Evolutionary conservation across 371 early-diverging fungal genomes (phyloP).

Genomic region (Saksenaea oblongispora): DNA sequence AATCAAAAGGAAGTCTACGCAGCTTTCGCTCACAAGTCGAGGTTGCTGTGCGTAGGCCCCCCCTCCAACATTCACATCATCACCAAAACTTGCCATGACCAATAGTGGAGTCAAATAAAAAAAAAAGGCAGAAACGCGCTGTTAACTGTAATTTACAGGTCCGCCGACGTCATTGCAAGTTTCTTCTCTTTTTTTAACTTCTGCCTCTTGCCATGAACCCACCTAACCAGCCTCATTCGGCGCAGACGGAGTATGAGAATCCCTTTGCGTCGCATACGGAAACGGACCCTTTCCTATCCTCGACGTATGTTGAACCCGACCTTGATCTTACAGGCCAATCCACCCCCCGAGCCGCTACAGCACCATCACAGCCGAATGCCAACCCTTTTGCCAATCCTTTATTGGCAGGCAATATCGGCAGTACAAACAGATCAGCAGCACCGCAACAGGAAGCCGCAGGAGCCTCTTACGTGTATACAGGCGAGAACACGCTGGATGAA

Average conservation of each 20-base stretch:
- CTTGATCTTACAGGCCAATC: slow-evolving; percentile 39
- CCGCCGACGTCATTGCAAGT: background rate
- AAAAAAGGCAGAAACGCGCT: background rate
- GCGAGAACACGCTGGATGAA: slow-evolving; percentile 86
- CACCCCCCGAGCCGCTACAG: slow-evolving; percentile 15
- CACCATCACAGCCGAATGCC: slow-evolving; percentile 8
- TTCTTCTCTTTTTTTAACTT: no score
- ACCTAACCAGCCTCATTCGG: background rate
- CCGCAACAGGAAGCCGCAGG: slow-evolving; percentile 9
- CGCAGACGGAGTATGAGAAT: slow-evolving; percentile 16
- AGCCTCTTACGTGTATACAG: slow-evolving; percentile 12
- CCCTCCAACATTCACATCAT: slow-evolving; percentile 8
- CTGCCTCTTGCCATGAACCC: background rate
- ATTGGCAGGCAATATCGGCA: slow-evolving; percentile 17
- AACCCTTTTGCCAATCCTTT: slow-evolving; percentile 11
- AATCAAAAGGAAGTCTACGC: slow-evolving; percentile 75
- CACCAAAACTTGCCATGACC: slow-evolving; percentile 15
- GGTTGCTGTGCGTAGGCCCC: slow-evolving; percentile 18
- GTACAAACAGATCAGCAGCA: background rate
- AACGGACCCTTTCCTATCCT: slow-evolving; percentile 12
- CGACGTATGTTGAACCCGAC: slow-evolving; percentile 30
- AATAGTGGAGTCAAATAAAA: no score
- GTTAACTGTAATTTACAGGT: background rate
- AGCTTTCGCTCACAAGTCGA: slow-evolving; percentile 60
- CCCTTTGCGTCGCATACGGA: slow-evolving; percentile 15